Evolutionary conservation across 1,284 basidiomycete genomes (phyloP), one percentile per base, ranked within the genome.

Genomic region (Boletus semigastroideus): DNA sequence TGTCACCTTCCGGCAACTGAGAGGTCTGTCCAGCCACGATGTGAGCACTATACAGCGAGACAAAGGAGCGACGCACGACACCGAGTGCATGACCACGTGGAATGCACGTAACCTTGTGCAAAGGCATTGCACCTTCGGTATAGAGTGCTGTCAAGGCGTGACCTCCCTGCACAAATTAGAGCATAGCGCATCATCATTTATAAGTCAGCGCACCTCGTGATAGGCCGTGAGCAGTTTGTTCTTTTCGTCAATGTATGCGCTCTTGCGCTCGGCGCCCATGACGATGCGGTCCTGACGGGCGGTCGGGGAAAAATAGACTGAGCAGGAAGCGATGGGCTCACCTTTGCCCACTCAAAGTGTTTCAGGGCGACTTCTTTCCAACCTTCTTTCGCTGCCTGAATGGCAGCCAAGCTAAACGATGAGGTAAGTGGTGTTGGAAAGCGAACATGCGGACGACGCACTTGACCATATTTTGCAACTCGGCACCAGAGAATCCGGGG

Each of bases 281-380:
- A 96, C 74, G 59, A 97, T 96, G 48, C 92, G 88, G 71, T 95
- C 92, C 87, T 87, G 63, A 42, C 52, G 34, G 34, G 22, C 46
- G 33, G 58, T 54, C 45, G 30, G 46, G 22, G 11, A 39, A 17
- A 52, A 53, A 33, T 17, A 8, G 28, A 33, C 28, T 17, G 16
- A n/a, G 9, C 9, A 6, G 12, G 34, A 39, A 22, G 46, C 11
- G 17, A 44, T 34, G 59, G 70, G 6, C 17, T 57, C 61, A 86
- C 92, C 80, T 87, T 95, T 58, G 94, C 94, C 94, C 94, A 98
- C 75, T 97, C 94, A 66, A 97, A 92, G 66, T 97, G 92, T 56
- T 81, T 82, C 53, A 90, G 71, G n/a, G 72, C 72, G 5, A 98
- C 92, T 54, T 81, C 77, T 42, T 75, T 79, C 33, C 83, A 86